A percentile compares a stretch with the other conserved stretches of the same genome.
Evolutionary conservation across 805 yeast species (phyloP).

Genomic region (Torulaspora quercuum): DNA sequence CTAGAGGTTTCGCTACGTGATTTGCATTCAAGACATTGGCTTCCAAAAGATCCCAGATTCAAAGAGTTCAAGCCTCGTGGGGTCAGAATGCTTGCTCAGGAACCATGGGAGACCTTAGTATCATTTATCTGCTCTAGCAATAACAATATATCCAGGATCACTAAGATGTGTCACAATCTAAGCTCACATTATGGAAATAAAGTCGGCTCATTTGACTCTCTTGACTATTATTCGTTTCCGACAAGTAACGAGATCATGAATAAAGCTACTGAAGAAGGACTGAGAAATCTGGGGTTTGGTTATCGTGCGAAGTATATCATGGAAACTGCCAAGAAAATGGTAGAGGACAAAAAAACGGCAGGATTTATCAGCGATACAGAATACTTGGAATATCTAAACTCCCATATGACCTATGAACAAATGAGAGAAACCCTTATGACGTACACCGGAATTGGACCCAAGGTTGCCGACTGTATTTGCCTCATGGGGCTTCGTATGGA

Average conservation of each 20-base stretch:
- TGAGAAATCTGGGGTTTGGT: constrained; percentile 64
- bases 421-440: constrained; percentile 45
- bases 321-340: constrained; percentile 63
- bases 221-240: constrained; percentile 72
- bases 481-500: constrained; percentile 65
- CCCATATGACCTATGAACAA: constrained; percentile 42
- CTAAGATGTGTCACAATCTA: constrained; percentile 83
- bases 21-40: constrained; percentile 60
- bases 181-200: constrained; percentile 66
- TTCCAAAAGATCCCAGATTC: constrained; percentile 49
- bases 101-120: constrained; percentile 93
- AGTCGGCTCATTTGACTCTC: constrained; percentile 51
- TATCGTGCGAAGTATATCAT: constrained; percentile 87
- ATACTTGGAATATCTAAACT: constrained; percentile 37
- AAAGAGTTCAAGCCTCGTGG: constrained; percentile 48
- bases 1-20: constrained; percentile 51
- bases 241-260: constrained; percentile 48
- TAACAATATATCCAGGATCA: constrained; percentile 88
- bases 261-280: constrained; percentile 42
- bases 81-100: constrained; percentile 82
- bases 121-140: constrained; percentile 95
- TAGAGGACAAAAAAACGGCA: constrained; percentile 30
- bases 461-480: constrained; percentile 95
- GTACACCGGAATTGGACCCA: constrained; percentile 91
- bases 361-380: constrained; percentile 32